Evolutionary conservation across 108 stramenopile species (phyloP).

Genomic region (Nannochloropsis granulata): DNA sequence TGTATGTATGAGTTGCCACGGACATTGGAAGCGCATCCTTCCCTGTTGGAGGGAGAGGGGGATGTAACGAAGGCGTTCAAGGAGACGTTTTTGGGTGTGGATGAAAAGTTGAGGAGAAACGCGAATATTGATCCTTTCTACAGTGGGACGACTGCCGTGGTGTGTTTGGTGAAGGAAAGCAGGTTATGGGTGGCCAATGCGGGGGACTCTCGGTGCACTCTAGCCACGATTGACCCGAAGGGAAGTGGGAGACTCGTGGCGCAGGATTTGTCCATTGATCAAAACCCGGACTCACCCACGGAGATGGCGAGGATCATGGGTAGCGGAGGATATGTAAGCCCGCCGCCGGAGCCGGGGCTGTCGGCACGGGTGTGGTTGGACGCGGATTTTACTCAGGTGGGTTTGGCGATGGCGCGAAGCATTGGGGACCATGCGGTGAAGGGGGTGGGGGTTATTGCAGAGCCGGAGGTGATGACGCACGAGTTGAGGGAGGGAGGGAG

Average conservation of each 20-base stretch:
- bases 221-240: slow-evolving; percentile 40
- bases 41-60: background rate
- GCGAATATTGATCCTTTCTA: slow-evolving; percentile 37
- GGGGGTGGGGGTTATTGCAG: slow-evolving; percentile 39
- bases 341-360: slow-evolving; percentile 70
- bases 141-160: slow-evolving; percentile 80
- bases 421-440: slow-evolving; percentile 44
- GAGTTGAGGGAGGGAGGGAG: slow-evolving; percentile 8
- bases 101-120: slow-evolving; percentile 51
- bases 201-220: slow-evolving; percentile 78
- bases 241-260: slow-evolving; percentile 15
- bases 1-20: slow-evolving; percentile 61
- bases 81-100: slow-evolving; percentile 57
- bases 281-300: slow-evolving; percentile 64
- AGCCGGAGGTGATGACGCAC: slow-evolving; percentile 48
- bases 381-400: slow-evolving; percentile 68
- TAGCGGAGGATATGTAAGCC: slow-evolving; percentile 76
- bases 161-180: slow-evolving; percentile 53
- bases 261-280: slow-evolving; percentile 58
- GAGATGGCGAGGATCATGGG: slow-evolving; percentile 53
- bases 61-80: slow-evolving; percentile 29
- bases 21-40: slow-evolving; percentile 45
- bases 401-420: slow-evolving; percentile 42
- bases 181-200: slow-evolving; percentile 60
- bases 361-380: slow-evolving; percentile 82